Conservation (phyloP, 2,329 filamentous ascomycete genomes). For the Orbilia ellipsospora region DNA sequence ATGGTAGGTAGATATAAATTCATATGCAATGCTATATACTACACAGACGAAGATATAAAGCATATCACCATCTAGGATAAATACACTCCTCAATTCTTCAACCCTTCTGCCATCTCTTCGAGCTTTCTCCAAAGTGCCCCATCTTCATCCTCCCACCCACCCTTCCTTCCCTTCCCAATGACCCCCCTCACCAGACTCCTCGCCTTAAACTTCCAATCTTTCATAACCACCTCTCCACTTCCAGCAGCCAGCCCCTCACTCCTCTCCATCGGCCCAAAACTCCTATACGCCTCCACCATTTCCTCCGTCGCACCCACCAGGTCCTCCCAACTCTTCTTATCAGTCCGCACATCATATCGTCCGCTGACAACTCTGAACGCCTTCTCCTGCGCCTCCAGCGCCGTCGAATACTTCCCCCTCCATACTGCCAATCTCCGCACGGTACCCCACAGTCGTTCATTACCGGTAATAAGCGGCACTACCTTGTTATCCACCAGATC, state of each 20-base stretch:
- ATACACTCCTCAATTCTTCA: slow-evolving; percentile 18
- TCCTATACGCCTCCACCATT: slow-evolving; percentile 84
- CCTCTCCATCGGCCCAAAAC: slow-evolving; percentile 73
- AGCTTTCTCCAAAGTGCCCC: slow-evolving; percentile 24
- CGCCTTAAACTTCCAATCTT: slow-evolving; percentile 88
- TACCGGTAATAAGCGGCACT: slow-evolving; percentile 83
- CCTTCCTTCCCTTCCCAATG: slow-evolving; percentile 81
- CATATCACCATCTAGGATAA: neutral
- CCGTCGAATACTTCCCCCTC: slow-evolving; percentile 75
- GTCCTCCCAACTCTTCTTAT: slow-evolving; percentile 73
- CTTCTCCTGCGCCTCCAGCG: slow-evolving; percentile 86
- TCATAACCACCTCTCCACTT: slow-evolving; percentile 73
- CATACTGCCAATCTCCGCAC: slow-evolving; percentile 79
- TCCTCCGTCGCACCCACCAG: slow-evolving; percentile 83
- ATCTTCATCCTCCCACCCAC: slow-evolving; percentile 77
- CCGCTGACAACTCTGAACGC: slow-evolving; percentile 80
- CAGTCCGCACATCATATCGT: slow-evolving; percentile 69
- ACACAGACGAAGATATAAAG: neutral
- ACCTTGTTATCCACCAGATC: slow-evolving; percentile 79
- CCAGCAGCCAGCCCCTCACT: slow-evolving; percentile 68
- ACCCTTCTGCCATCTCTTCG: slow-evolving; percentile 14
- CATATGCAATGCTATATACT: neutral
- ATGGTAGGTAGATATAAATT: neutral
- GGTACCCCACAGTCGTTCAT: slow-evolving; percentile 80
- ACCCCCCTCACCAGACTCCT: slow-evolving; percentile 84